Base-by-base conservation (phyloP, 2,329 filamentous ascomycete genomes). In the Cladophialophora carrionii region DNA sequence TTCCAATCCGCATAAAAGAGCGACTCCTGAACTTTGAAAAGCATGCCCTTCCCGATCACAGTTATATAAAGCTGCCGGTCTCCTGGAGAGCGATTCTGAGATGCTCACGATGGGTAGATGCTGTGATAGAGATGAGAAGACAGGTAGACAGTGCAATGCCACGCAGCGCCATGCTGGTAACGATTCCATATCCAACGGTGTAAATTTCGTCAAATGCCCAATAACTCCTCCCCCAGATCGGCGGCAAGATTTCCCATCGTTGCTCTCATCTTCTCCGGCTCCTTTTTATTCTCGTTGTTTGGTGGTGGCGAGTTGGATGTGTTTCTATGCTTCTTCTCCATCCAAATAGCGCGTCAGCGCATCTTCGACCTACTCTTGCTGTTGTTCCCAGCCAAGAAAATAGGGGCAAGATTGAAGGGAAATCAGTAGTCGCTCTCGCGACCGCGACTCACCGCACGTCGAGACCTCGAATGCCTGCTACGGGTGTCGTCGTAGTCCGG, bases 361-460 rank as follows among this genome's bases (percentile, higher is more conserved):
- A 26, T 60, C 29, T 51, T 29, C 24, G 32, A 20, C 20, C 26
- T 31, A 41, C n/a, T 14, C 51, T 37, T 52, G 52, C 22, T 12
- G 34, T 22, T 37, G 52, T 22, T 43, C 17, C 3, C 31, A 61
- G 51, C 10, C 34, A 26, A 6, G 49, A 24, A 22, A 48, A 31
- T 10, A 54, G 4, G 20, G 59, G 49, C 43, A 43, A 29, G 31
- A 56, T 20, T 1, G 24, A 62, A 5, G 55, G 51, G 51, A 4
- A 31, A 46, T 64, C 59, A 67, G 29, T 63, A 52, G 46, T 62
- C 59, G 43, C 61, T 56, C 20, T n/a, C 52, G 61, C 65, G 65
- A 63, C 59, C 22, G 29, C 62, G 65, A 67, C 65, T 67, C 62
- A 67, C 65, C 62, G 55, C 62, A 58, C 56, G 58, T 46, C 62